Evolutionary conservation across 2,329 filamentous ascomycete genomes (phyloP), one percentile per base, ranked within the genome.

Genomic region (Trichoderma atroviride): DNA sequence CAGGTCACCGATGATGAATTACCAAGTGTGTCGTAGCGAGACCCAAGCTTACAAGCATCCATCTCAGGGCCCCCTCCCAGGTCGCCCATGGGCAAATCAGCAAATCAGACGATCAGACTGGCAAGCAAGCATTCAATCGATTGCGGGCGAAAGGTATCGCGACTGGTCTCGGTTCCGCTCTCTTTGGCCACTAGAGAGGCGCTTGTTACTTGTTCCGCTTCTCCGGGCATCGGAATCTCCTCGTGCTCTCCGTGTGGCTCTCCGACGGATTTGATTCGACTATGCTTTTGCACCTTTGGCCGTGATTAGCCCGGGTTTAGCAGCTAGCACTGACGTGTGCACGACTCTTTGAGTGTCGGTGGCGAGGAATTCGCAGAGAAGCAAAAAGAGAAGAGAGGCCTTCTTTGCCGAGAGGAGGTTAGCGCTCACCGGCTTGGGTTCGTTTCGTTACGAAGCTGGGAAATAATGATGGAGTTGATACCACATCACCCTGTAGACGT

Each of bases 211-310:
- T 37, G 22, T 58, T 67, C 53, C 63, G 63, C 55, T 43, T 59
- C 55, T 67, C 63, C 63, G 63, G 63, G 52, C 37, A 59, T 58
- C 63, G 55, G 63, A 59, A 66, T 27, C 59, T 67, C 55, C 55
- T 47, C 27, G 52, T 35, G 27, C 29, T 33, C 7, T 50, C 37
- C 52, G 27, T 35, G 3, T 35, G 24, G 53, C 63, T 33, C 29
- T 22, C n/a, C 29, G 63, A 40, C n/a, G 29, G 55, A 67, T 16
- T 47, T 50, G 35, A 40, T 35, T 40, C 40, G 55, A 67, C 9
- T 47, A 50, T 37, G 22, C 50, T 31, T 40, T 55, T 55, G 6
- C 57, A 43, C 57, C 22, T 56, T 7, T 35, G 33, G 61, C 35
- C 24, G 33, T 24, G 19, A 40, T 37, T 27, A 56, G 33, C 14